Conservation (phyloP, 208 protist genomes). For the Leishmania guyanensis region DNA sequence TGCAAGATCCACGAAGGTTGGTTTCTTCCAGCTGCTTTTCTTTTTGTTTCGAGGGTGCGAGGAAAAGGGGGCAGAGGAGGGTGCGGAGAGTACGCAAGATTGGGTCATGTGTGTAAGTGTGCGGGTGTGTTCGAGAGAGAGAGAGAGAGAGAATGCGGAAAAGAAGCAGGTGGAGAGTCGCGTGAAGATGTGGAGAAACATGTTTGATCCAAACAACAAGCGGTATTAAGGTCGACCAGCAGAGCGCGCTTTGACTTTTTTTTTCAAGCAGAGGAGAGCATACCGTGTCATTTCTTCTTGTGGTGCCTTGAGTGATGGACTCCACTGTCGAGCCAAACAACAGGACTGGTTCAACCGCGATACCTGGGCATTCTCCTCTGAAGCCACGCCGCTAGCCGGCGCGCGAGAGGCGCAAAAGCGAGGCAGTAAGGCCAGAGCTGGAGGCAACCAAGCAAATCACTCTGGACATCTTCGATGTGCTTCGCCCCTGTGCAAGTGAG, state of each 20-base stretch:
- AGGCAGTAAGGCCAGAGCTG: neutral
- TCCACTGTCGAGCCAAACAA: neutral
- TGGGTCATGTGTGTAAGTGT: neutral
- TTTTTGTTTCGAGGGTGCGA: neutral
- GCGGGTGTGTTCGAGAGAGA: neutral
- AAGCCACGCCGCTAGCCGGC: neutral
- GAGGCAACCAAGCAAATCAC: neutral
- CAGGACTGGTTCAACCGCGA: neutral
- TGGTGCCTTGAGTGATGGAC: neutral
- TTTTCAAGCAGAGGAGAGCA: neutral
- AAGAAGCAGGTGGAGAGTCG: neutral
- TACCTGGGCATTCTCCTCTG: neutral
- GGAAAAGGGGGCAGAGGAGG: neutral
- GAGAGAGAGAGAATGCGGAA: neutral
- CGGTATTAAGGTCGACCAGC: neutral
- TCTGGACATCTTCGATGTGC: neutral
- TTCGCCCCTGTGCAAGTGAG: neutral
- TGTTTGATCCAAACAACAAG: neutral
- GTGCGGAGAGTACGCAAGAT: neutral
- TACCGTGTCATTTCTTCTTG: neutral
- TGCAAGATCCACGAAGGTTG: neutral
- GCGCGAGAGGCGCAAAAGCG: neutral
- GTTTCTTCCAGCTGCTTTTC: neutral
- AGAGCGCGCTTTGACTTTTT: neutral
- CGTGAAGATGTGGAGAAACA: neutral